Percentiles rank a stretch among this genome's conserved stretches.
These are phyloP conservation scores for Nemania serpens DNA, from an alignment of 2,329 filamentous ascomycete genomes.

Conservation along the genomic window DNA sequence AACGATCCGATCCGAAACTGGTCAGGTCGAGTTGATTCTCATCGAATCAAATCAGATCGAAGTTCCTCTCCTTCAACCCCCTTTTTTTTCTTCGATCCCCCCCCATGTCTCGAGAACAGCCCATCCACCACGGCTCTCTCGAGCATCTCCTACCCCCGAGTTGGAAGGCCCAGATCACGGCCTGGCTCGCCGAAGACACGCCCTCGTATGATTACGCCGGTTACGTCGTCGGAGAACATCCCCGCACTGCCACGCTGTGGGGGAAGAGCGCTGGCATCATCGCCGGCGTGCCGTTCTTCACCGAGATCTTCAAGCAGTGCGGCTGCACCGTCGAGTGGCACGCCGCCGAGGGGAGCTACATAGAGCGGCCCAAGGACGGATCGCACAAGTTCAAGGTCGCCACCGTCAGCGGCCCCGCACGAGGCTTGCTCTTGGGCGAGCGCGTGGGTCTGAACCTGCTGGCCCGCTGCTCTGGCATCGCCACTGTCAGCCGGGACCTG, in stretches of 20 bases:
- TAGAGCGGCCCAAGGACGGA: conserved; percentile 64
- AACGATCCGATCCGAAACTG: not conserved
- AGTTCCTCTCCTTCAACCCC: not conserved
- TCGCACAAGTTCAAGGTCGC: conserved; percentile 67
- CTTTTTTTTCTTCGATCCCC: not conserved
- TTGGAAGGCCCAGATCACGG: conserved; percentile 79
- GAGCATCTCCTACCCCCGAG: conserved; percentile 79
- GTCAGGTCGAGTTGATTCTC: not conserved
- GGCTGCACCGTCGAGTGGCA: conserved; percentile 94
- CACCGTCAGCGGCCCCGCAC: conserved; percentile 82
- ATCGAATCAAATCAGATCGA: not conserved
- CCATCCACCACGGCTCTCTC: conserved; percentile 50
- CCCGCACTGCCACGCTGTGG: conserved; percentile 68
- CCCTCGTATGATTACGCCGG: conserved; percentile 97
- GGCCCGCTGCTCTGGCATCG: conserved; percentile 88
- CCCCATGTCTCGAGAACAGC: conserved; percentile 35
- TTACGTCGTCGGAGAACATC: conserved; percentile 83
- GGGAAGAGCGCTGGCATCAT: conserved; percentile 78
- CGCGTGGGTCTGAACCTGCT: conserved; percentile 90
- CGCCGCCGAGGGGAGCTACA: conserved; percentile 71
- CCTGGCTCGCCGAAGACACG: conserved; percentile 95
- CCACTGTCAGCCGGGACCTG: conserved; percentile 67
- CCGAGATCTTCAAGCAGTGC: conserved; percentile 88
- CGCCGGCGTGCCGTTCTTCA: conserved; percentile 91
- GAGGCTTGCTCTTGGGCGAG: conserved; percentile 84